These are phyloP conservation scores for Puccinia coronata DNA, from an alignment of 1,284 basidiomycete genomes.

Conservation along the genomic window DNA sequence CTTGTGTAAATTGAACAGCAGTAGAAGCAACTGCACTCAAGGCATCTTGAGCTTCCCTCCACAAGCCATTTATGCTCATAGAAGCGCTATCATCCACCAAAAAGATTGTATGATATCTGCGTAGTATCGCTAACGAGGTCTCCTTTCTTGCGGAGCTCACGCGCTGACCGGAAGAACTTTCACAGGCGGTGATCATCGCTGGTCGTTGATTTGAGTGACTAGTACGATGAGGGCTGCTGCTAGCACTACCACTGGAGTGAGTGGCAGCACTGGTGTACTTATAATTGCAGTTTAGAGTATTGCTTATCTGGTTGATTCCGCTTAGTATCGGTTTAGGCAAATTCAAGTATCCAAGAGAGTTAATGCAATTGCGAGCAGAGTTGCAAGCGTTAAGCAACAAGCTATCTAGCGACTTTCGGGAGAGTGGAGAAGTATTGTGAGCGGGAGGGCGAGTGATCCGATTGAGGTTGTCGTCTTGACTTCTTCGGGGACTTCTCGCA, in stretches of 20 bases:
- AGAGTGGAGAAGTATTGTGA: not conserved
- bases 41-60: slow-evolving; percentile 32
- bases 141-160: slow-evolving; percentile 5
- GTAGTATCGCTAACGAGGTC: slow-evolving; percentile 26
- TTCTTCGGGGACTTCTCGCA: not conserved
- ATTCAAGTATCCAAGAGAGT: slow-evolving; percentile 18
- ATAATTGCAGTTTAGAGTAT: not conserved
- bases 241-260: not conserved
- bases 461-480: slow-evolving; percentile 11
- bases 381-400: not conserved
- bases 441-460: not conserved
- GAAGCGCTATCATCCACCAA: slow-evolving; percentile 45
- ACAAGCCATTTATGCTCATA: slow-evolving; percentile 26
- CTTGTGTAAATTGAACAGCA: slow-evolving; percentile 21
- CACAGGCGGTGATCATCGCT: not conserved
- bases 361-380: not conserved
- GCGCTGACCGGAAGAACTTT: not conserved
- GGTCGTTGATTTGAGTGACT: not conserved
- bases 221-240: not conserved
- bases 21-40: slow-evolving; percentile 34
- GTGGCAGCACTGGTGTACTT: too few species aligned
- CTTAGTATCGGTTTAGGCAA: slow-evolving; percentile 6
- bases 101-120: slow-evolving; percentile 41
- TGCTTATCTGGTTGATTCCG: slow-evolving; percentile 11
- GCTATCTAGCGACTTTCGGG: not conserved